Evolutionary conservation across 2,329 filamentous ascomycete species (phyloP).

Genomic region (Colletotrichum musae): DNA sequence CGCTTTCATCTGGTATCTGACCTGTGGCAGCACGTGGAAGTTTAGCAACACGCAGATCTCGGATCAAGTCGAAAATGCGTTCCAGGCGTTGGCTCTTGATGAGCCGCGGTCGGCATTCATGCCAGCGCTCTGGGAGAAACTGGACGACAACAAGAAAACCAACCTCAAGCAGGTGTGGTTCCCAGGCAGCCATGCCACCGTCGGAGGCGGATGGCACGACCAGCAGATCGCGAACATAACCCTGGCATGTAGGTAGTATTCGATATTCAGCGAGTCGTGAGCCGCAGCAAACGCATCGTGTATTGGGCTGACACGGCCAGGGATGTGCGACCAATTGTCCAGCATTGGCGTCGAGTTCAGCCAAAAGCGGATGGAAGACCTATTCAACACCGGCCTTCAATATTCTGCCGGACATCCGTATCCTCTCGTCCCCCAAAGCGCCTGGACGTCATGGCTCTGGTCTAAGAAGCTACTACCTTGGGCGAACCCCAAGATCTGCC

Average conservation of each 20-base stretch:
- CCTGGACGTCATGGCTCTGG: constrained; percentile 8
- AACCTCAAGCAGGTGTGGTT: constrained; percentile 73
- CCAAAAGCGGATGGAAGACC: constrained; percentile 35
- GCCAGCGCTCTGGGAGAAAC: constrained; percentile 69
- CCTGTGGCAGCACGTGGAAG: constrained; percentile 50
- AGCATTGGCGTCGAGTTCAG: constrained; percentile 66
- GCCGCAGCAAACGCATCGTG: not conserved
- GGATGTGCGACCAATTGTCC: constrained; percentile 70
- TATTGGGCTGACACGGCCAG: constrained; percentile 46
- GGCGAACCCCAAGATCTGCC: constrained; percentile 19
- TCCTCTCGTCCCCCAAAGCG: not conserved
- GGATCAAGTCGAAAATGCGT: constrained; percentile 68
- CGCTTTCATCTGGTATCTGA: not conserved
- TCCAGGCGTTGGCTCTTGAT: constrained; percentile 72
- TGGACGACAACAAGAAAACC: constrained; percentile 53
- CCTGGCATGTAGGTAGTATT: constrained; percentile 53
- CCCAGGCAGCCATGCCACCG: constrained; percentile 78
- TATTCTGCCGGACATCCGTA: constrained; percentile 15
- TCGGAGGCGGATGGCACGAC: constrained; percentile 76
- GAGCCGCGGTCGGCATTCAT: constrained; percentile 67
- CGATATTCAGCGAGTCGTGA: not conserved
- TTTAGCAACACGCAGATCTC: constrained; percentile 69
- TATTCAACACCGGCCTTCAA: constrained; percentile 5
- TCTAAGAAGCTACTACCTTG: constrained; percentile 9
- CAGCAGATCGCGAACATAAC: constrained; percentile 59